Base-by-base conservation (phyloP, 164 flowering plant species). In the Dillenia turbinata region DNA sequence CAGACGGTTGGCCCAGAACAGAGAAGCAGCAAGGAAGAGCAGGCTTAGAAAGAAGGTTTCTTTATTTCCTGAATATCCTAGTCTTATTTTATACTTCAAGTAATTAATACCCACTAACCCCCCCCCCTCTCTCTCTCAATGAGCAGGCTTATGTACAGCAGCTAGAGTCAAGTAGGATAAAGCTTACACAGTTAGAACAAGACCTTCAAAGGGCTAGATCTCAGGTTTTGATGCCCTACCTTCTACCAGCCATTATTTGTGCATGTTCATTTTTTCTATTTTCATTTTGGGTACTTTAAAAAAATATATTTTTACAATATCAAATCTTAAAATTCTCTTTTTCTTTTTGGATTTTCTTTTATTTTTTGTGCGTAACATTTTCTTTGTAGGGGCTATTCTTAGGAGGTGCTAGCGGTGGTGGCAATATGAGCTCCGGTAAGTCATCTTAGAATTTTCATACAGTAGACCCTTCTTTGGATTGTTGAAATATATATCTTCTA, bases 1-100 rank as follows among this genome's bases (percentile, higher is more conserved):
- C 77, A 85, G 97, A 74, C 87, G 99, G 33, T 79, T 94, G 61
- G 99, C 99, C 52, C 99, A 94, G 72, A 94, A 94, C 71, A 85
- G 99, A 79, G 99, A 94, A 73, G 99, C 99, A 62, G 99, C 99
- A 64, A 86, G 80, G 57, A 94, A 94, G 66, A 91, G 99, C 75
- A 76, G 99, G 47, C 84, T 94, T 12, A 81, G 97, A 55, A 94
- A 94, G 68, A 94, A 94, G 88, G 98, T 92, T 0, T 5, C 59
- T 64, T 52, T n/a, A 9, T 59, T 1, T 3, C 63, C 64, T 10
- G 57, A 44, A 64, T 52, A 65, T 53, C 47, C 24, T 40, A n/a
- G 40, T 33, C 40, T 33, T 33, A 33, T 33, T 33, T 33, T 33
- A 5, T 33, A 5, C 40, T 33, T 33, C 40, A 33, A 33, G 5